Base-by-base conservation (phyloP, 208 protist genomes). In the Leishmania braziliensis region DNA sequence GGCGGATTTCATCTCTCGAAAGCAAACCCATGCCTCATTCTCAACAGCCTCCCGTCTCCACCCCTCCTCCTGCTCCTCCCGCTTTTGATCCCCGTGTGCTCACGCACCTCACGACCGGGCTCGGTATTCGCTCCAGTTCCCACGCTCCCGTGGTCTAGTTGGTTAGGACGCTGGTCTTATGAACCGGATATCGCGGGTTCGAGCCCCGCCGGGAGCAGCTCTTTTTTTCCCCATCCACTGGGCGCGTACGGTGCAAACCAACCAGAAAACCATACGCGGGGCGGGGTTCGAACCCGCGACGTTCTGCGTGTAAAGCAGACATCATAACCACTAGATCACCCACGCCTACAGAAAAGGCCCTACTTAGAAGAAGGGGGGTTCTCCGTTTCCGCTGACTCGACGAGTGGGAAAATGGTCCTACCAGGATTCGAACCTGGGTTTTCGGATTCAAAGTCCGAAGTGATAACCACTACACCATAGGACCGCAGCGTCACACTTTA, bases 401-500 rank as follows among this genome's bases (percentile, higher is more conserved):
- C 6, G 6, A 2, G 4, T 33, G 3, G 3, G 91, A 91, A 87
- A 82, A 20, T 91, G 87, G 77, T 92, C 89, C 85, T 92, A 91
- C 91, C 89, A 85, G 91, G 91, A 91, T 88, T 94, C 89, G 91
- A 94, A 94, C 91, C 91, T 85, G 89, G 91, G 91, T 92, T 92
- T 86, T 89, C 88, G 89, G 91, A 92, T 92, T 94, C 89, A 92
- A 92, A 94, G 89, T 92, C 91, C 89, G 86, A 91, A 90, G 89
- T 94, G 89, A 89, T 94, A 94, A 93, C 91, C 91, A 87, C 90
- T 93, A 93, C 90, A 93, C 90, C 89, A 93, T 93, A 92, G 88
- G 89, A 93, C 81, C 89, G 73, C 51, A 69, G 75, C 48, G 33
- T 12, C 46, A 26, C 18, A 80, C 12, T 16, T 29, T 14, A 33